phyloP scores from a whole-genome alignment of 805 yeast species.

The Kodamaea laetipori region DNA sequence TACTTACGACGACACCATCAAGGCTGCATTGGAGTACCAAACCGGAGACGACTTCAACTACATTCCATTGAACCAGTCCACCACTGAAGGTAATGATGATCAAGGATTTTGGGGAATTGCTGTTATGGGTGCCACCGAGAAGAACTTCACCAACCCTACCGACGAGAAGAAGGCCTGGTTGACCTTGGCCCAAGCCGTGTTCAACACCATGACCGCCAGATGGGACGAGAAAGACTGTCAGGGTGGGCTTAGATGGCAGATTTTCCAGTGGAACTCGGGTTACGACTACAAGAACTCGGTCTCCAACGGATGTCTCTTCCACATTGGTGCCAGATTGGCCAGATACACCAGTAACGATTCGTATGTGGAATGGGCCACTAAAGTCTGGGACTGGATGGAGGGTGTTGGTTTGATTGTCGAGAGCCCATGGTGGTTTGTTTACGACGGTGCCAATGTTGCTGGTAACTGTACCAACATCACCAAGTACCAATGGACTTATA shows the following conservation, averaged over 20 bases:
- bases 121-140: constrained; percentile 89
- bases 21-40: constrained; percentile 69
- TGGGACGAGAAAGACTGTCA: constrained; percentile 42
- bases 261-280: constrained; percentile 51
- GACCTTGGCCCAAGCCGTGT: constrained; percentile 43
- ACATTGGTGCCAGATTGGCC: constrained; percentile 47
- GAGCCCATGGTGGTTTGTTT: constrained; percentile 52
- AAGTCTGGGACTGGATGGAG: constrained; percentile 49
- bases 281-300: constrained; percentile 49
- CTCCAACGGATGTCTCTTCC: constrained; percentile 47
- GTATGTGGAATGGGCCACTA: constrained; percentile 45
- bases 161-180: constrained; percentile 42
- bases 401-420: constrained; percentile 36
- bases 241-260: constrained; percentile 52
- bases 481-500: constrained; percentile 78
- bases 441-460: constrained; percentile 68
- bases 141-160: constrained; percentile 66
- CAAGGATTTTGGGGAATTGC: constrained; percentile 97
- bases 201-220: constrained; percentile 47
- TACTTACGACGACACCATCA: constrained; percentile 60
- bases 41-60: constrained; percentile 67
- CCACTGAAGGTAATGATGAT: constrained; percentile 97
- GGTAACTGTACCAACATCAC: constrained; percentile 65
- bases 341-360: constrained; percentile 42
- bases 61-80: constrained; percentile 83